Percentiles rank a stretch among this genome's conserved stretches.
Evolutionary conservation across 257 asterid species (phyloP).

Genomic region (Cruciata laevipes): DNA sequence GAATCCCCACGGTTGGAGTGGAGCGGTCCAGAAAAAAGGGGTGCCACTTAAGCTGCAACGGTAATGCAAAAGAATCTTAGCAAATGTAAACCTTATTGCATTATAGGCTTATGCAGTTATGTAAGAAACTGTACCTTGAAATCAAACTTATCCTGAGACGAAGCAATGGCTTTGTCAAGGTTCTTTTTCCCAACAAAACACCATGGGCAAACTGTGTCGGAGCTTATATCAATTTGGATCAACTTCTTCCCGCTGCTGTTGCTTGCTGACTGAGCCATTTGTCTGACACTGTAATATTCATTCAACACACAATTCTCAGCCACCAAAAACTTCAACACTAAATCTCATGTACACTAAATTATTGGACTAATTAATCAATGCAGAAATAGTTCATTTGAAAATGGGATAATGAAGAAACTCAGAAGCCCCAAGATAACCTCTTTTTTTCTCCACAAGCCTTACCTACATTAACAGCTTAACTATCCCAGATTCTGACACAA

Average conservation of each 20-base stretch:
- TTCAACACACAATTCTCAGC: neutral
- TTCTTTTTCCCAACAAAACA: conserved; percentile 80
- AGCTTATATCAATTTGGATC: conserved; percentile 48
- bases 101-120: too few species aligned
- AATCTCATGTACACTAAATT: neutral
- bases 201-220: conserved; percentile 91
- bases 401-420: neutral
- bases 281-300: conserved; percentile 15
- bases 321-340: neutral
- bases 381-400: neutral
- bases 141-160: conserved; percentile 39
- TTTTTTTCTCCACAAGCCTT: too few species aligned
- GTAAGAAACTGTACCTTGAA: conserved; percentile 24
- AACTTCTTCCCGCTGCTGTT: conserved; percentile 36
- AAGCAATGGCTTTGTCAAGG: conserved; percentile 70
- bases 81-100: too few species aligned
- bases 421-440: neutral
- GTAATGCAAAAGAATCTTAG: neutral
- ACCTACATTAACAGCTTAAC: too few species aligned
- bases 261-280: conserved; percentile 40
- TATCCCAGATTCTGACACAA: neutral
- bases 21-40: conserved; percentile 50
- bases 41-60: conserved; percentile 41
- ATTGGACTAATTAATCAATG: too few species aligned
- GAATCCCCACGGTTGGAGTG: conserved; percentile 66